Evolutionary conservation across 164 flowering plant species (phyloP).

Genomic region (Vitis rupestris): DNA sequence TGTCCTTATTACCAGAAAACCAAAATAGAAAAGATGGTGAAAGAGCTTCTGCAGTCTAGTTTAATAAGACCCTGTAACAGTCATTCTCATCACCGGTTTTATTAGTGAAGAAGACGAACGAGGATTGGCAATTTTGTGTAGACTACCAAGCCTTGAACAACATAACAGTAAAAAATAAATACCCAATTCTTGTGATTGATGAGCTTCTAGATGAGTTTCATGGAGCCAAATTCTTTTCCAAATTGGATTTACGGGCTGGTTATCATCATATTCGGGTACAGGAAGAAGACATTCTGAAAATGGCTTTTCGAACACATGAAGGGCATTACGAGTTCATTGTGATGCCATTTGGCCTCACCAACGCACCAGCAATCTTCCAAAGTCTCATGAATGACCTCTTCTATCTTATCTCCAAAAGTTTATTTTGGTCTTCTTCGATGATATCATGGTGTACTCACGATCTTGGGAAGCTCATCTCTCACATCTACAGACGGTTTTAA

Average conservation of each 20-base stretch:
- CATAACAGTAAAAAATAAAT: neutral
- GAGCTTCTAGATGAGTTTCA: constrained; percentile 1
- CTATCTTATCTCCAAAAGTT: neutral
- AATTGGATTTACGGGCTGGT: neutral
- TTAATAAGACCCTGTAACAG: neutral
- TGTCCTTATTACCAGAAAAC: neutral
- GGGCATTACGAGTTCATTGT: constrained; percentile 5
- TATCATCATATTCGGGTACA: neutral
- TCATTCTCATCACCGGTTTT: neutral
- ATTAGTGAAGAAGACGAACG: neutral
- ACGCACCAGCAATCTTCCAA: neutral
- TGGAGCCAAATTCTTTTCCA: constrained; percentile 1
- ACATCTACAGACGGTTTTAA: no score
- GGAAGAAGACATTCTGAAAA: neutral
- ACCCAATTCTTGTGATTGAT: neutral
- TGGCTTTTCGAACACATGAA: neutral
- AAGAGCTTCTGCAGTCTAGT: neutral
- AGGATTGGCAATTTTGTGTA: neutral
- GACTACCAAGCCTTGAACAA: neutral
- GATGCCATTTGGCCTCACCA: constrained; percentile 6
- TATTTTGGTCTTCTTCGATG: no score
- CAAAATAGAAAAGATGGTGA: neutral
- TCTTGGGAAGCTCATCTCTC: no score
- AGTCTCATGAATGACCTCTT: constrained; percentile 5
- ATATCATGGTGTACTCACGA: no score